Base-by-base conservation (phyloP, 805 yeast species). In the Pichia manshurica region DNA sequence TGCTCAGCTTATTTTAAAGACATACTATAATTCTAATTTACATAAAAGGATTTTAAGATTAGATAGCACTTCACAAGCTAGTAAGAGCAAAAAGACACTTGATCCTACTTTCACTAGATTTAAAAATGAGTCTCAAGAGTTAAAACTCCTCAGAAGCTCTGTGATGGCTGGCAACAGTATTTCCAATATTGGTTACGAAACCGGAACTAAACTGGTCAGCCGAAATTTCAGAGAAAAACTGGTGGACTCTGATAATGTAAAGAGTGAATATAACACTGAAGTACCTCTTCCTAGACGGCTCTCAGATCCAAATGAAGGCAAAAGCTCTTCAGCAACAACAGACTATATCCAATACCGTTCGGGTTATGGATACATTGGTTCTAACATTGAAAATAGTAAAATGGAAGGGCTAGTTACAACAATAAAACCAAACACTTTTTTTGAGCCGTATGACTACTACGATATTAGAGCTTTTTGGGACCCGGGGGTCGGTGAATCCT, bases 361-460 rank as follows among this genome's bases (percentile, higher is more conserved):
- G 13, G 50, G 50, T 8, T 47, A 47, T 42, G 50, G 50, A 9
- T 47, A 47, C 20, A 47, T 47, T 29, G 50, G 50, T 10, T 42
- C 46, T 10, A 42, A 37, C 22, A 32, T 47, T 29, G 32, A 13
- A 15, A 10, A 36, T 19, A 19, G 22, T 36, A 12, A 36, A 36
- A 15, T 10, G 19, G 16, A 12, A 12, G 20, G 20, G 6, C 15
- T 5, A 36, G 22, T 16, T 16, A 36, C 39, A 5, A 29, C 22
- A 40, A 29, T 47, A 5, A 6, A n/a, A 19, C 20, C 78, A 21
- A 22, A 49, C 49, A 16, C 23, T 5, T 37, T 43, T 13, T 42
- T 41, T 22, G 54, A 50, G 23, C 47, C 48, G 15, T 40, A 39
- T 21, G 50, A 43, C 17, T 38, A 40, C 20, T 51, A 51, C 28